Base-by-base conservation (phyloP, 31 red algal species). In the Bonnemaisonia californica region DNA sequence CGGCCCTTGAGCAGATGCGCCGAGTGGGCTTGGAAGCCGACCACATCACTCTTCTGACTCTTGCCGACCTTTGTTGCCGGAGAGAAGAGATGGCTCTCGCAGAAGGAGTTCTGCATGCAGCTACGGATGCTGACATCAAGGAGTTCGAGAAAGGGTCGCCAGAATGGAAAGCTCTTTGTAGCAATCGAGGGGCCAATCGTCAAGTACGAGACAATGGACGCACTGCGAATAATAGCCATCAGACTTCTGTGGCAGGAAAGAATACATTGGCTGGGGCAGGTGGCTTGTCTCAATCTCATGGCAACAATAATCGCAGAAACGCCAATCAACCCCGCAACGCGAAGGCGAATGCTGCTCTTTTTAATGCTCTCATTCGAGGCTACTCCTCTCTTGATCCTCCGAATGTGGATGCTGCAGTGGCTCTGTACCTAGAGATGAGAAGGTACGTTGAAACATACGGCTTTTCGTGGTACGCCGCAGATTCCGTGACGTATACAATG, bases 301-400 rank as follows among this genome's bases (percentile, higher is more conserved):
- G 38, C 33, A 68, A 69, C 45, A 41, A 36, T 35, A 40, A 56
- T 19, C 62, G 84, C 21, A 71, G 84, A 40, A 88, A 80, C 75
- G 76, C 74, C 2, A 88, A 88, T 62, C 84, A 88, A 41, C 84
- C 84, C 16, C 42, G 64, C n/a, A 88, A 88, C 61, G 88, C 88
- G 11, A 91, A 84, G 41, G 88, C 88, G 32, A 84, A 83, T 40
- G 80, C 80, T 28, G 71, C 80, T 23, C 48, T 84, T 0, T 91
- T 91, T 56, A 91, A 91, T 41, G 80, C 80, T 30, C 64, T 91
- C 13, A 91, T 91, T 62, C 88, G 88, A 33, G 88, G 79, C 31
- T 79, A 91, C 40, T 84, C 80, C 4, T 83, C 79, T 4, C 77
- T 83, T 3, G 65, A 83, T 51, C 88, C 88, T 24, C 88, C 88